Evolutionary conservation across 2,329 filamentous ascomycete genomes (phyloP), one percentile per base, ranked within the genome.

Genomic region (Colletotrichum sp.): DNA sequence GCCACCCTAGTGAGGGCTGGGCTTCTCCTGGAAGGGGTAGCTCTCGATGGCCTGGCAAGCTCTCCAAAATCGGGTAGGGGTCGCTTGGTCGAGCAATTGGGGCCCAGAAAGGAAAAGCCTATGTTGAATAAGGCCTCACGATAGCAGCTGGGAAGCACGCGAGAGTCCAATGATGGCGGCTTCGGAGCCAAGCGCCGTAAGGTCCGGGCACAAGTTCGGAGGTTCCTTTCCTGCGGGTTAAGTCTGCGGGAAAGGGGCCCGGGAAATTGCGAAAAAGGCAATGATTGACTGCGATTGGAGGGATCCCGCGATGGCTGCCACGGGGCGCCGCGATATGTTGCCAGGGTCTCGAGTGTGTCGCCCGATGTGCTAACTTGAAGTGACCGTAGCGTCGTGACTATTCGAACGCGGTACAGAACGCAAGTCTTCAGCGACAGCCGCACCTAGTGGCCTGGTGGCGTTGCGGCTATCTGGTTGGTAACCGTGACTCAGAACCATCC

Each of bases 241-340:
- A 66, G 39, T 48, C 22, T 67, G 67, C 66, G 60, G 52, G 22
- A 66, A 70, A 74, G 74, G 65, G 48, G 67, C 27, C 7, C n/a
- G 44, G 74, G 63, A 77, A 74, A 77, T 77, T 77, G 64, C 71
- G 71, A 68, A 65, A 72, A 63, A 22, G 71, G 36, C n/a, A 63
- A 48, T 8, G 63, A 69, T 77, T 73, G 71, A 52, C 67, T 55
- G 11, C 74, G 74, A 77, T 77, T 77, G 67, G 71, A 72, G 74
- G 71, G 27, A n/a, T 68, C 28, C 19, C 27, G 59, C 57, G 70
- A 68, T 63, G 73, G 73, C 63, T 65, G 64, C 57, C 73, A 73
- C 19, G 48, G 27, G 64, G 64, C 64, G 69, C 36, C 32, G 64
- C 55, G 64, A 22, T 59, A 68, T 64, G 64, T 64, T 34, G 63